These are phyloP conservation scores for Antrodiella citrinella DNA, from an alignment of 768 basidiomycete genomes.

Conservation along the genomic window DNA sequence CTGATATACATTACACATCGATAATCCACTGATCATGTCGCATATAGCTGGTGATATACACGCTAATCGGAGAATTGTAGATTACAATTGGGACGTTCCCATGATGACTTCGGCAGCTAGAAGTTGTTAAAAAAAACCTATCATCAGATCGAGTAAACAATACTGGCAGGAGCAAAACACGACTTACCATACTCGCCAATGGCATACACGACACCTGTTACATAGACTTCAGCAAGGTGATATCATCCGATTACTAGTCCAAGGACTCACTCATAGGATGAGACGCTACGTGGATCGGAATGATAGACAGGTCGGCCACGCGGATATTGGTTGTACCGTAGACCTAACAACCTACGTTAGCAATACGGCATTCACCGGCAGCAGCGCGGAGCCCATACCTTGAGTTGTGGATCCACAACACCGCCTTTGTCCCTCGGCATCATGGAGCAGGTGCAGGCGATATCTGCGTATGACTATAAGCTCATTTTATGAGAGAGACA, in stretches of 20 bases:
- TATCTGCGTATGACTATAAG: conserved; percentile 3
- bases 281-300: conserved; percentile 42
- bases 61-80: too few relatives aligned
- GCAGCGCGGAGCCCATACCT: neutral
- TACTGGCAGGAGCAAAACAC: too few relatives aligned
- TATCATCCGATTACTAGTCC: neutral
- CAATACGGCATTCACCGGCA: neutral
- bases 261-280: conserved; percentile 34
- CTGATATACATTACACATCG: too few relatives aligned
- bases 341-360: conserved; percentile 24
- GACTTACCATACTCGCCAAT: neutral
- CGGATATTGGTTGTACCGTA: conserved; percentile 51
- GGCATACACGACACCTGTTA: neutral
- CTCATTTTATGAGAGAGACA: neutral
- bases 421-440: conserved; percentile 10
- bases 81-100: too few relatives aligned
- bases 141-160: too few relatives aligned
- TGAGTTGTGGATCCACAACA: conserved; percentile 11
- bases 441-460: conserved; percentile 14
- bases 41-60: too few relatives aligned
- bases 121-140: too few relatives aligned
- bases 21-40: too few relatives aligned
- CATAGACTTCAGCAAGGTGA: neutral
- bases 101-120: too few relatives aligned
- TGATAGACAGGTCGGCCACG: conserved; percentile 43